phyloP scores from a whole-genome alignment of 176 grass and related monocot genomes.

The maize (Zea mays) region Zm-B73-REFERENCE-NAM-5.0 NC_050100.1:162350001-162350500 shows the following conservation, averaged over 20 bases:
- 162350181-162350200: slow-evolving; percentile 41
- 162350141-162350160: slow-evolving; percentile 49
- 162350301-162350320: slow-evolving; percentile 42
- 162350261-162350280: slow-evolving; percentile 48
- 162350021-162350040: slow-evolving; percentile 41
- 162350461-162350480: slow-evolving; percentile 46
- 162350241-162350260: slow-evolving; percentile 49
- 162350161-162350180: slow-evolving; percentile 52
- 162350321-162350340: slow-evolving; percentile 38
- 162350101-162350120: slow-evolving; percentile 39
- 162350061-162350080: slow-evolving; percentile 47
- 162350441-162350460: slow-evolving; percentile 32
- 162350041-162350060: slow-evolving; percentile 46
- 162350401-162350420: slow-evolving; percentile 38
- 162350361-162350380: slow-evolving; percentile 47
- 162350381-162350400: slow-evolving; percentile 39
- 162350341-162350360: slow-evolving; percentile 52
- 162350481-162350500: slow-evolving; percentile 44
- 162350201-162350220: slow-evolving; percentile 33
- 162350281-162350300: slow-evolving; percentile 43
- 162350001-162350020: slow-evolving; percentile 48
- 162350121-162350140: slow-evolving; percentile 41
- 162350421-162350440: slow-evolving; percentile 49
- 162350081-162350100: slow-evolving; percentile 44
- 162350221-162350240: slow-evolving; percentile 44